A percentile compares a stretch with the other conserved stretches of the same genome.
Conservation (phyloP, 2,329 filamentous ascomycete species). For the Alternaria solani region DNA sequence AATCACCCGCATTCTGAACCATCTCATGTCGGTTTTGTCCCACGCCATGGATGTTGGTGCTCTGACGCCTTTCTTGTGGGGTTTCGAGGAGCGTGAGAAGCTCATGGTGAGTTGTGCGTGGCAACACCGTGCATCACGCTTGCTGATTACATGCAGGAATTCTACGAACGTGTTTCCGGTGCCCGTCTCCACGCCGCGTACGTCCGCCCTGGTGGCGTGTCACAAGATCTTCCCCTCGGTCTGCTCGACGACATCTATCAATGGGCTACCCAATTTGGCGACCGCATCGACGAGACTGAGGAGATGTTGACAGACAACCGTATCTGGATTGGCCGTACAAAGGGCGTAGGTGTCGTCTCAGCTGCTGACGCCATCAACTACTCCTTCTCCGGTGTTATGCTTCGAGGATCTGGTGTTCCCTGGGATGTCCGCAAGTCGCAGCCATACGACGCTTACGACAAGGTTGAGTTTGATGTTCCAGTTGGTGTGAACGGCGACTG, state of each 20-base stretch:
- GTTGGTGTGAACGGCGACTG: conserved; percentile 97
- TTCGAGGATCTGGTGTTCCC: conserved; percentile 92
- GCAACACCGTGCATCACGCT: neutral
- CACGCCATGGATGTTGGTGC: conserved; percentile 99
- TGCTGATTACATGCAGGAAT: conserved; percentile 71
- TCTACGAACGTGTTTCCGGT: conserved; percentile 98
- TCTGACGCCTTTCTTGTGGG: conserved; percentile 97
- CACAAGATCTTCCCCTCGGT: conserved; percentile 91
- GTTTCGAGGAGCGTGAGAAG: conserved; percentile 99
- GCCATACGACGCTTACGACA: conserved; percentile 96
- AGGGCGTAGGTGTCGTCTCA: conserved; percentile 88
- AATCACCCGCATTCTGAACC: conserved; percentile 92
- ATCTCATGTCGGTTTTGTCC: conserved; percentile 95
- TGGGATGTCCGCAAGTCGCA: conserved; percentile 97
- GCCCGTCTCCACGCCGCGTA: conserved; percentile 97
- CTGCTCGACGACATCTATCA: conserved; percentile 99
- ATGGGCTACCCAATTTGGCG: conserved; percentile 98
- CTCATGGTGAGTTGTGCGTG: conserved; percentile 75
- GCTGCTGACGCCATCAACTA: conserved; percentile 97
- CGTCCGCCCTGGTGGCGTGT: conserved; percentile 93
- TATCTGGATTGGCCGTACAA: conserved; percentile 95
- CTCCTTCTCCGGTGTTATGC: conserved; percentile 96
- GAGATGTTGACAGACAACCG: conserved; percentile 99
- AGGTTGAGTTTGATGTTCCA: conserved; percentile 97
- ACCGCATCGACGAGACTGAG: conserved; percentile 98